Evolutionary conservation across 176 grass and related monocot genomes (phyloP).

Genomic region (Aegilops tauschii): DNA sequence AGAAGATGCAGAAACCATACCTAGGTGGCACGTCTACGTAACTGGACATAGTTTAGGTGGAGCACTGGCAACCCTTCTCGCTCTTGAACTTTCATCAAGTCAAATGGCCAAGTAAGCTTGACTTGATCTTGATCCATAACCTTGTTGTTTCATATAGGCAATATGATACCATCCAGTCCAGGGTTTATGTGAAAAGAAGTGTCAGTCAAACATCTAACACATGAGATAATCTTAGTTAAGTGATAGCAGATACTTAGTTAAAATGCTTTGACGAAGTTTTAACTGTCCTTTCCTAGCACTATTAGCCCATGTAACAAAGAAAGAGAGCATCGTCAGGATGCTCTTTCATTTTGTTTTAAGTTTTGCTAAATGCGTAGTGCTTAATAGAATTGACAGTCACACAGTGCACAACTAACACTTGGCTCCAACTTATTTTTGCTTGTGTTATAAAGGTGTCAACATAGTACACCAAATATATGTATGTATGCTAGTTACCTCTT

Average conservation of each 20-base stretch:
- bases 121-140: background rate
- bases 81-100: slow-evolving; percentile 89
- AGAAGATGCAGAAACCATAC: slow-evolving; percentile 44
- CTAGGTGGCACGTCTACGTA: slow-evolving; percentile 82
- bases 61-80: slow-evolving; percentile 88
- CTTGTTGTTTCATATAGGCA: slow-evolving; percentile 25
- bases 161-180: slow-evolving; percentile 6
- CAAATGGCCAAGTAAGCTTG: slow-evolving; percentile 81
- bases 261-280: background rate
- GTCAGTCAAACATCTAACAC: background rate
- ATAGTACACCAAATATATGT: slow-evolving; percentile 17
- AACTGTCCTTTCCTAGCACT: background rate
- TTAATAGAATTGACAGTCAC: background rate
- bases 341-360: background rate
- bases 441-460: background rate
- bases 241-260: slow-evolving; percentile 7
- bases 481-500: slow-evolving; percentile 6
- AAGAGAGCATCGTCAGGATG: background rate
- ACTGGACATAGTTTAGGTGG: slow-evolving; percentile 99
- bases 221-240: background rate
- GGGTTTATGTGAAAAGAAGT: slow-evolving; percentile 16
- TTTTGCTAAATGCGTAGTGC: background rate
- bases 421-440: background rate
- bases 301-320: background rate
- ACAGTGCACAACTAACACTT: background rate